Conservation (phyloP, 78 protist genomes). For the Guillardia theta region DNA sequence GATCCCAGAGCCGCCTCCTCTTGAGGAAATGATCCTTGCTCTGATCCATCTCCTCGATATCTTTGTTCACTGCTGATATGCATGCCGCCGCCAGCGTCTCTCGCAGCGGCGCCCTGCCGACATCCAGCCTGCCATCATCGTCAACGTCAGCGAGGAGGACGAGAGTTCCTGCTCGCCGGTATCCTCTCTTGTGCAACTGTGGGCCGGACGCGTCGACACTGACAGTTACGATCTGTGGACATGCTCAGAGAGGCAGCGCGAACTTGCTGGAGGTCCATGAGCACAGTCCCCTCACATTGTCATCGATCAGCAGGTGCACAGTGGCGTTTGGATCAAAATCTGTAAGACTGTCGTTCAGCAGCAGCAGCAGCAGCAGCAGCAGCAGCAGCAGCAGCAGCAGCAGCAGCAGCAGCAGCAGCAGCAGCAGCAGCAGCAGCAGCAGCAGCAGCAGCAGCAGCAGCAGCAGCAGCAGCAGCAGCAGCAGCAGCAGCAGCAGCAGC, state of each 20-base stretch:
- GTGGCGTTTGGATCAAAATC: too few relatives aligned
- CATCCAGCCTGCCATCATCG: background rate
- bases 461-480: background rate
- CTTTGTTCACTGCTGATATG: background rate
- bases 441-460: background rate
- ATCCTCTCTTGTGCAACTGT: background rate
- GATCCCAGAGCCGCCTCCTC: background rate
- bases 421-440: background rate
- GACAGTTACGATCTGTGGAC: background rate
- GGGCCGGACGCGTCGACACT: constrained; percentile 20
- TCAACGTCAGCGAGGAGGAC: background rate
- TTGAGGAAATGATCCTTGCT: background rate
- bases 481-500: background rate
- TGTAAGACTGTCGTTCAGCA: background rate
- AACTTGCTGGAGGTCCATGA: too few relatives aligned
- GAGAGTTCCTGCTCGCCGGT: background rate
- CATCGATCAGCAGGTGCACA: too few relatives aligned
- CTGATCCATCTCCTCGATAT: background rate
- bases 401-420: background rate
- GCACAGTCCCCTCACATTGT: too few relatives aligned
- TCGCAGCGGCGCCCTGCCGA: background rate
- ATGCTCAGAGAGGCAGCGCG: too few relatives aligned
- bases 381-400: background rate
- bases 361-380: constrained; percentile 24
- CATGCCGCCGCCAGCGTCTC: background rate